These are phyloP conservation scores for Neopestalotiopsis sp. DNA, from an alignment of 2,329 filamentous ascomycete species.

Conservation along the genomic window DNA sequence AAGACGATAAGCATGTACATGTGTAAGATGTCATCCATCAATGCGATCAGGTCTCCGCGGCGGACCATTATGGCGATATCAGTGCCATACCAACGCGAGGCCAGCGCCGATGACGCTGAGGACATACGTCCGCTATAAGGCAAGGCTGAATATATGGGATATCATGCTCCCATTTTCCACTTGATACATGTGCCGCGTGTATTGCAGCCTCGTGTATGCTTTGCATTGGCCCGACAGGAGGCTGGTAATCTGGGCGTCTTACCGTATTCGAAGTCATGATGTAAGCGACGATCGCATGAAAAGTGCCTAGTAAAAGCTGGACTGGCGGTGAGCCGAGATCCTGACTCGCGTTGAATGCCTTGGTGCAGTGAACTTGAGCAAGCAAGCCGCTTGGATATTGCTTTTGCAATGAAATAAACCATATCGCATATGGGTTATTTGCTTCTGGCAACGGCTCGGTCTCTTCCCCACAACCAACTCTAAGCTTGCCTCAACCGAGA, in stretches of 20 bases:
- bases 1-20: not conserved
- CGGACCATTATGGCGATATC: not conserved
- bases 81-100: not conserved
- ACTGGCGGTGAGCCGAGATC: not conserved
- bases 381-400: not conserved
- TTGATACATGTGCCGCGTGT: not conserved
- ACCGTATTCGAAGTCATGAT: not conserved
- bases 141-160: not conserved
- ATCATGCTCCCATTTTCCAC: not conserved
- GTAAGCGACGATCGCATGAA: not conserved
- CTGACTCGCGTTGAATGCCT: not conserved
- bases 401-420: not conserved
- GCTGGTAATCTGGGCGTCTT: not conserved
- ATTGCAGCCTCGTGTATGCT: not conserved
- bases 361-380: not conserved
- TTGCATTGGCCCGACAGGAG: not conserved
- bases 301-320: not conserved
- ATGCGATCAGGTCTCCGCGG: not conserved
- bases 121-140: not conserved
- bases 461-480: not conserved
- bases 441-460: not conserved
- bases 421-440: not conserved
- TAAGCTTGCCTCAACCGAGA: not conserved
- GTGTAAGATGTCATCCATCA: not conserved
- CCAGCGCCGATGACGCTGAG: not conserved